These are phyloP conservation scores for Aspergillus chevalieri DNA, from an alignment of 2,329 filamentous ascomycete species.

Conservation along the genomic window DNA sequence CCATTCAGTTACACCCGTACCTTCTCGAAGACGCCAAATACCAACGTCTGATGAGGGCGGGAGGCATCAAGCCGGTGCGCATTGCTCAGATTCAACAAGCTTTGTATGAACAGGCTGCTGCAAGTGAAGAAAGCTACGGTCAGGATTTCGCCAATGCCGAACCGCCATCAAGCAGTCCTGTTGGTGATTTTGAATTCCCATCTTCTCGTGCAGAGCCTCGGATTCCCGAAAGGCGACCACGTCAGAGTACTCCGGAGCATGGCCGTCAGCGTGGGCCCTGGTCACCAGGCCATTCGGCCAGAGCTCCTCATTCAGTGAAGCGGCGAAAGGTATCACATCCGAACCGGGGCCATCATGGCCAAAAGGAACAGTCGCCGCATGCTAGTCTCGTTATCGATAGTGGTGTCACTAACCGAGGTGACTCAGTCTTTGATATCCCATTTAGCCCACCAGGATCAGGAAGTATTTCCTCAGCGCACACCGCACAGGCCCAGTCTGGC, in stretches of 20 bases:
- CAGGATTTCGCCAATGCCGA: slow-evolving; percentile 26
- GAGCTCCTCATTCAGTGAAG: slow-evolving; percentile 18
- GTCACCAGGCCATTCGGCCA: slow-evolving; percentile 1
- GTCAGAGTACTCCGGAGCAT: background rate
- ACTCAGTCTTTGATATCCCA: slow-evolving; percentile 27
- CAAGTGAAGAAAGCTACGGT: slow-evolving; percentile 25
- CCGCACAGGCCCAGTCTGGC: slow-evolving; percentile 14
- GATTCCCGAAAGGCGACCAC: background rate
- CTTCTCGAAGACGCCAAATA: slow-evolving; percentile 42
- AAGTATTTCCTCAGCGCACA: slow-evolving; percentile 21
- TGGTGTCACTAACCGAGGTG: slow-evolving; percentile 6
- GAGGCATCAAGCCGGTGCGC: slow-evolving; percentile 40
- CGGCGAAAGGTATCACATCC: slow-evolving; percentile 29
- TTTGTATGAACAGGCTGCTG: slow-evolving; percentile 5
- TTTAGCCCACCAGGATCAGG: slow-evolving; percentile 38
- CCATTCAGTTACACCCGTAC: slow-evolving; percentile 46
- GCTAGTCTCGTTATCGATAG: slow-evolving; percentile 24
- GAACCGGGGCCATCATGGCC: slow-evolving; percentile 5
- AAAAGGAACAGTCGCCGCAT: slow-evolving; percentile 6
- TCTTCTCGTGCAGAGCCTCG: slow-evolving; percentile 16
- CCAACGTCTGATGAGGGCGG: slow-evolving; percentile 31
- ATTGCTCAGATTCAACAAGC: slow-evolving; percentile 17
- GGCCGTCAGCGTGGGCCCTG: slow-evolving; percentile 1
- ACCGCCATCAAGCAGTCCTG: slow-evolving; percentile 27
- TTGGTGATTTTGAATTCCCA: slow-evolving; percentile 24